phyloP scores from a whole-genome alignment of 116 monocot genomes.

The Dioscorea cayenensis region DNA sequence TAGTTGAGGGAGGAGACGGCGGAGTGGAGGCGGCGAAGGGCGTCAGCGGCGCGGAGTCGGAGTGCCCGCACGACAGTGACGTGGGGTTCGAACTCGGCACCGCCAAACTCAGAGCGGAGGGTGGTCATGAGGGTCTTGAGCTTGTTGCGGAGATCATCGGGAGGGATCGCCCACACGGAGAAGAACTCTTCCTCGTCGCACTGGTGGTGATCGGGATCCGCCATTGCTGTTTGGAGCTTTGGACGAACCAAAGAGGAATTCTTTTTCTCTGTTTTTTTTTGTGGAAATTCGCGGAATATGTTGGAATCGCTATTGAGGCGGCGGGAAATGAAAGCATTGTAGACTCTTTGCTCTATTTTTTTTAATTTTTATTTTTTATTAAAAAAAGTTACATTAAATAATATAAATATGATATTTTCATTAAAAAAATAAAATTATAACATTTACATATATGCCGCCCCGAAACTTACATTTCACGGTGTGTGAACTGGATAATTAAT shows the following conservation, averaged over 20 bases:
- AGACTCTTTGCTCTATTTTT: too few species aligned
- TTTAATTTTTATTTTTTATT: too few species aligned
- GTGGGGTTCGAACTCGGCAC: constrained; percentile 68
- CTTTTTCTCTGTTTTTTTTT: not conserved
- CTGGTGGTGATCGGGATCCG: not conserved
- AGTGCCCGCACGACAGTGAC: constrained; percentile 62
- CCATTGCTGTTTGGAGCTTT: not conserved
- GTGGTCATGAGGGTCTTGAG: constrained; percentile 40
- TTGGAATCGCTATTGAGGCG: too few species aligned
- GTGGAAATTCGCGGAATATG: too few species aligned
- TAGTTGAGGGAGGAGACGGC: constrained; percentile 22
- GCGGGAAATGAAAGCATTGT: too few species aligned
- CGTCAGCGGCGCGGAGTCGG: constrained; percentile 26
- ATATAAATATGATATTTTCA: too few species aligned
- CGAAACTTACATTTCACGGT: too few species aligned
- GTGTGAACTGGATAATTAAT: too few species aligned
- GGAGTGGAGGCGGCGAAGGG: constrained; percentile 30
- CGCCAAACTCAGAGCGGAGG: constrained; percentile 52
- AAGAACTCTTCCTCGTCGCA: constrained; percentile 15
- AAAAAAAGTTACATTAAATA: too few species aligned
- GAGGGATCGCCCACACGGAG: constrained; percentile 65
- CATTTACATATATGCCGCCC: too few species aligned
- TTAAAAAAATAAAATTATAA: too few species aligned
- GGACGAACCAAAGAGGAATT: not conserved
- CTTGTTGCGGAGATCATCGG: constrained; percentile 31